Conservation (phyloP, 2,329 filamentous ascomycete genomes). For the Aspergillus hortae region DNA sequence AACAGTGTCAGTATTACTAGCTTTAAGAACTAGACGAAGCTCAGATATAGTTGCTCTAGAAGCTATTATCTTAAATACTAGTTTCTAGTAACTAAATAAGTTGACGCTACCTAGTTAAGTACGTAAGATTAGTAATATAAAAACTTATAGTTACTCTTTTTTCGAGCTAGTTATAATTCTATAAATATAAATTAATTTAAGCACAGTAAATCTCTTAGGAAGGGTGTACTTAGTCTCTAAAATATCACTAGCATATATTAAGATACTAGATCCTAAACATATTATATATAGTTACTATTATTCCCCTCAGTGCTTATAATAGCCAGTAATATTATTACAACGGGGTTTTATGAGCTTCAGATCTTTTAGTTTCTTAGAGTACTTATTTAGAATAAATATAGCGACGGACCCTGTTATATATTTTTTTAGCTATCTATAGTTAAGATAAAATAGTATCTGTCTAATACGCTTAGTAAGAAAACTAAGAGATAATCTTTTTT, state of each 20-base stretch:
- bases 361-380: not conserved
- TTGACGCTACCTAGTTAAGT: not conserved
- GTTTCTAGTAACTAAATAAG: not conserved
- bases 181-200: not conserved
- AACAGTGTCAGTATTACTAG: not conserved
- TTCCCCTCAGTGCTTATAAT: not conserved
- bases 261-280: not conserved
- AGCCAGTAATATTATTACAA: not conserved
- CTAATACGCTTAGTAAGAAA: not conserved
- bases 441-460: not conserved
- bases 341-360: not conserved
- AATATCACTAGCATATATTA: not conserved
- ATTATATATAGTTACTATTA: not conserved
- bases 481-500: not conserved
- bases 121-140: not conserved
- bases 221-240: not conserved
- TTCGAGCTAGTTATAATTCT: not conserved
- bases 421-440: not conserved
- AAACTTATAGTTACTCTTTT: not conserved
- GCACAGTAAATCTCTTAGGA: not conserved
- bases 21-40: not conserved
- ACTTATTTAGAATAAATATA: not conserved
- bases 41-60: not conserved
- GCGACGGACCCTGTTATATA: not conserved
- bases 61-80: not conserved